A percentile compares a stretch with the other conserved stretches of the same genome.
These are phyloP conservation scores for Pseudognaphalium luteoalbum DNA, from an alignment of 129 eudicot genomes.

Conservation along the genomic window DNA sequence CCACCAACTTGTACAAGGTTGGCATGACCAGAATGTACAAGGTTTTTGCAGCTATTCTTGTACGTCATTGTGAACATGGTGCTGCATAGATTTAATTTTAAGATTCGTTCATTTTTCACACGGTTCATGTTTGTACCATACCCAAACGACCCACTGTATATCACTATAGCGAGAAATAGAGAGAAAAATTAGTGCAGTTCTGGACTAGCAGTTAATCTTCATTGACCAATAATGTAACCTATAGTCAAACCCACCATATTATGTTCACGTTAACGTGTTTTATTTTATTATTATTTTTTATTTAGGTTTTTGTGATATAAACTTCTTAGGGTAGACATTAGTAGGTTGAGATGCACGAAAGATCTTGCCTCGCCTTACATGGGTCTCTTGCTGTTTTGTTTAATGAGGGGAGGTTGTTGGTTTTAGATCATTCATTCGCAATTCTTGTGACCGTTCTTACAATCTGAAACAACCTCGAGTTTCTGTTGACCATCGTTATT, in stretches of 20 bases:
- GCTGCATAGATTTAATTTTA: not conserved
- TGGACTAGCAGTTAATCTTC: not conserved
- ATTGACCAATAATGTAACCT: not conserved
- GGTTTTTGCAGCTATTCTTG: not conserved
- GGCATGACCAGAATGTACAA: not conserved
- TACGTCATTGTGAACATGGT: not conserved
- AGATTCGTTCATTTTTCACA: not conserved
- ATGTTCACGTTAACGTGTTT: not conserved
- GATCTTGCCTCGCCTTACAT: not conserved
- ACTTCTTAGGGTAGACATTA: not conserved
- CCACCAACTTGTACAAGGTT: conserved; percentile 18
- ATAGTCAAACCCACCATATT: not conserved
- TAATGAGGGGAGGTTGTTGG: not conserved
- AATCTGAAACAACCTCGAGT: not conserved
- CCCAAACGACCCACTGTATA: not conserved
- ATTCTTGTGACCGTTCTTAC: not conserved
- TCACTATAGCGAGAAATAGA: not conserved
- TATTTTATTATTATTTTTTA: too few relatives aligned
- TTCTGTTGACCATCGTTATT: not conserved
- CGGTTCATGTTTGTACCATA: not conserved
- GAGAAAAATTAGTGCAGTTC: not conserved
- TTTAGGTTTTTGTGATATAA: too few relatives aligned
- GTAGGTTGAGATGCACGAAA: not conserved
- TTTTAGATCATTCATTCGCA: not conserved
- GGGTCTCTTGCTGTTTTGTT: not conserved